Base-by-base conservation (phyloP, 1,284 basidiomycete species). In the Peniophora sp. region DNA sequence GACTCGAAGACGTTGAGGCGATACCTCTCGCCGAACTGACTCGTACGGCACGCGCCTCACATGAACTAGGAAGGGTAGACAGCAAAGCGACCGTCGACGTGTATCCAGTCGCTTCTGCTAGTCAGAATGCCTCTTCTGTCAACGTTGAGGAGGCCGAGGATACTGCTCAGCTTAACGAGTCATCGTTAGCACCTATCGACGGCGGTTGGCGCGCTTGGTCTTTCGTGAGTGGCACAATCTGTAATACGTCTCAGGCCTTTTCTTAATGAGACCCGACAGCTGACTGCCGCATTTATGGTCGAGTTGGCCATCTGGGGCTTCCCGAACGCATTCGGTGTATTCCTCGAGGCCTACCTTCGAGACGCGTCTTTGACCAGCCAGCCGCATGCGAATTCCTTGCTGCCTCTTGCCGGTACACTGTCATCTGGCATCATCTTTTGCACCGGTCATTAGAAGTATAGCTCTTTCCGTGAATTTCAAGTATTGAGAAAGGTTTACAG, bases 261-360 rank as follows among this genome's bases (percentile, higher is more conserved):
- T 17, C 41, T 17, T 43, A 55, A 47, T 39, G 17, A 17, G 17
- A 46, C 32, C 43, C 23, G 47, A 17, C 51, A 70, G 61, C 58
- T 70, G 3, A 51, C 56, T 14, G 63, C 63, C 14, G 64, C 68
- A 3, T 69, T 68, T 51, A 23, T 66, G 17, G 62, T 70, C 3
- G 67, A 71, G 49, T 64, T 64, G 24, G 58, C 73, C 47, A 62
- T 72, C 19, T 73, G 70, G 70, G 68, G 70, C 2, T 62, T 67
- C 43, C 68, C 69, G 1, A 57, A 50, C 17, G 57, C 69, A 19
- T 68, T 61, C 48, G 68, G 67, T 51, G 56, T 65, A 8, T 63
- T 70, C 49, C 56, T 71, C 5, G 58, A 59, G 20, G 65, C 59
- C 10, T 69, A 70, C 50, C 52, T 67, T 22, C 51, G 58, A 23